Percentiles rank a stretch among this genome's conserved stretches.
phyloP scores from a whole-genome alignment of 805 yeast genomes.

The Kockiozyma suomiensis region DNA sequence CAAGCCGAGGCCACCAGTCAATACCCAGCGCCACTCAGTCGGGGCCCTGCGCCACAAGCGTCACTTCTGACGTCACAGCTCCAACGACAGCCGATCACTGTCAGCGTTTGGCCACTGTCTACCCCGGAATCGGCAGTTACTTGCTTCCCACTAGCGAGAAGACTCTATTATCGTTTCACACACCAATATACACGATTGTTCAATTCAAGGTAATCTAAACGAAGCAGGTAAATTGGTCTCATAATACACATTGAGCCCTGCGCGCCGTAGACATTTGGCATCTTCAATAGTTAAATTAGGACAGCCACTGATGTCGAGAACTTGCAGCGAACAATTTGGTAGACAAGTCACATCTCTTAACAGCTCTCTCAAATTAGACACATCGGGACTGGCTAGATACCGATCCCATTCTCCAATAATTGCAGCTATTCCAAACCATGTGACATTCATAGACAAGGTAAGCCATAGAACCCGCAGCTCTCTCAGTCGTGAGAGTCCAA shows the following conservation, averaged over 20 bases:
- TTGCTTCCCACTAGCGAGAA: no score
- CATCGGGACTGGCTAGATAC: conserved; percentile 1
- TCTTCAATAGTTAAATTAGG: neutral
- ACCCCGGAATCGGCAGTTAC: neutral
- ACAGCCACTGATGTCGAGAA: conserved; percentile 9
- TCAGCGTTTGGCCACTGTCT: neutral
- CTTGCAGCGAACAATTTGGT: conserved; percentile 1
- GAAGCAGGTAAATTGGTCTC: neutral
- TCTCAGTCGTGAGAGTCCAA: conserved; percentile 1
- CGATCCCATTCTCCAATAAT: conserved; percentile 15
- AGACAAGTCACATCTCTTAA: neutral
- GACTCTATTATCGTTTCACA: no score
- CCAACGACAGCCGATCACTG: neutral
- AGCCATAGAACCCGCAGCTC: conserved; percentile 11
- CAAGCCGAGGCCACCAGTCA: neutral
- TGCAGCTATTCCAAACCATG: conserved; percentile 17
- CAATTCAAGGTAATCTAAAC: neutral
- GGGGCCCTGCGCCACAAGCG: conserved; percentile 4
- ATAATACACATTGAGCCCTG: conserved; percentile 7
- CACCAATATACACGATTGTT: no score
- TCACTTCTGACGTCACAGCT: neutral
- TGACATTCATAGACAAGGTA: neutral
- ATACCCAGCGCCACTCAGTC: conserved; percentile 3
- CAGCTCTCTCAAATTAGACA: conserved; percentile 5
- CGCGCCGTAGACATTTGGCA: conserved; percentile 9